These are phyloP conservation scores for Tuber melanosporum DNA, from an alignment of 495 filamentous ascomycete species.

Conservation along the genomic window DNA sequence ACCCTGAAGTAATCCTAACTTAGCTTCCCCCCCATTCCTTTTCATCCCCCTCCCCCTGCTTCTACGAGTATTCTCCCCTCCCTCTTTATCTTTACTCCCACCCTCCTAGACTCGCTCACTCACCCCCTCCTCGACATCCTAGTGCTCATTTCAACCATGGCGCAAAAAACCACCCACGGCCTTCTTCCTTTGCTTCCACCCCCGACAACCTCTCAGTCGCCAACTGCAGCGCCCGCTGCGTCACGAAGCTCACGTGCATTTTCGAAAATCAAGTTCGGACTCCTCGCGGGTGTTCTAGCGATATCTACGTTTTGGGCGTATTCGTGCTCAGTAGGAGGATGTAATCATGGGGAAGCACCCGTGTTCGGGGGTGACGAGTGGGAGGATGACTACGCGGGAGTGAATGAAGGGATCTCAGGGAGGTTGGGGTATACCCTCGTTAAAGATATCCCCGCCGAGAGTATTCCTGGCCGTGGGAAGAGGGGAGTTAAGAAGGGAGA, in stretches of 20 bases:
- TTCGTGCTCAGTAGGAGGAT: neutral
- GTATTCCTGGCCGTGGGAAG: constrained; percentile 16
- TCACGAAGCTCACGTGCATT: neutral
- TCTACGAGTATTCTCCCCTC: neutral
- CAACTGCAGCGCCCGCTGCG: neutral
- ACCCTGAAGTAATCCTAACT: neutral
- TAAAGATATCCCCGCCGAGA: constrained; percentile 24
- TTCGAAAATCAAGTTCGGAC: neutral
- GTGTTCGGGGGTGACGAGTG: neutral
- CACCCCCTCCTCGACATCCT: neutral
- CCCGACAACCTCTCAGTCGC: neutral
- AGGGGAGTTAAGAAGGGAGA: constrained; percentile 19
- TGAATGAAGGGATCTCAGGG: constrained; percentile 12
- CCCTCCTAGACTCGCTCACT: neutral
- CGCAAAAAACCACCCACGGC: neutral
- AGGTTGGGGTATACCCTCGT: constrained; percentile 36
- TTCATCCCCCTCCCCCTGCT: neutral
- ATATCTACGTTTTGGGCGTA: neutral
- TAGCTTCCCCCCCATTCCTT: neutral
- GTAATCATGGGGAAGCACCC: neutral
- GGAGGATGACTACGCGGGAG: constrained; percentile 12
- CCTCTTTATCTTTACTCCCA: neutral
- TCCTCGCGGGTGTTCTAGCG: neutral
- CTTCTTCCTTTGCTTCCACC: neutral
- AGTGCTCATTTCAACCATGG: neutral